Conservation (phyloP, 305 asterid genomes). For the Fraxinus baroniana region DNA sequence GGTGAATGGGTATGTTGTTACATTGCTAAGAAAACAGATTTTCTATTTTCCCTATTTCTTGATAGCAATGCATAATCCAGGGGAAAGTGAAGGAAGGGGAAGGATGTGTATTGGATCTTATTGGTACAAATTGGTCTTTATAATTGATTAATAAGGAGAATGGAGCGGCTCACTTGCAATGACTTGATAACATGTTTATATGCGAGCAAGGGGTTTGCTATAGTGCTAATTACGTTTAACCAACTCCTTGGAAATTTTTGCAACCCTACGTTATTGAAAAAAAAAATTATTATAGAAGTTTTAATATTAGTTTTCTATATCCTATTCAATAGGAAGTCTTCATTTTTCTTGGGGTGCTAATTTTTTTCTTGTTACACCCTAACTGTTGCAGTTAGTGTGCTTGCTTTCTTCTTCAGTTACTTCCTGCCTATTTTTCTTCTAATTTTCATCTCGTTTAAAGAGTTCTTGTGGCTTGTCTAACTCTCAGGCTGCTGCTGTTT, state of each 20-base stretch:
- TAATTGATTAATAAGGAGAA: background rate
- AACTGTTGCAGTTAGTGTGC: background rate
- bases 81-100: background rate
- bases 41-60: background rate
- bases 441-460: background rate
- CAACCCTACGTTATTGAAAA: background rate
- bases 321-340: background rate
- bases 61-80: conserved; percentile 5
- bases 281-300: background rate
- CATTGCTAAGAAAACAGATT: background rate
- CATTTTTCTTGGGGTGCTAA: background rate
- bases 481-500: background rate
- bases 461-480: background rate
- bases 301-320: background rate
- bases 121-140: background rate
- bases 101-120: background rate
- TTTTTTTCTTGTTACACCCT: background rate
- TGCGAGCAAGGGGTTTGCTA: background rate
- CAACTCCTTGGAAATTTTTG: background rate
- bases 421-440: background rate
- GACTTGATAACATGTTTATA: background rate
- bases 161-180: background rate
- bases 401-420: background rate
- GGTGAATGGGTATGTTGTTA: conserved; percentile 72
- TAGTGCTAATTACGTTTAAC: background rate